These are phyloP conservation scores for Warburgia ugandensis DNA, from an alignment of 164 flowering plant genomes.

Conservation along the genomic window DNA sequence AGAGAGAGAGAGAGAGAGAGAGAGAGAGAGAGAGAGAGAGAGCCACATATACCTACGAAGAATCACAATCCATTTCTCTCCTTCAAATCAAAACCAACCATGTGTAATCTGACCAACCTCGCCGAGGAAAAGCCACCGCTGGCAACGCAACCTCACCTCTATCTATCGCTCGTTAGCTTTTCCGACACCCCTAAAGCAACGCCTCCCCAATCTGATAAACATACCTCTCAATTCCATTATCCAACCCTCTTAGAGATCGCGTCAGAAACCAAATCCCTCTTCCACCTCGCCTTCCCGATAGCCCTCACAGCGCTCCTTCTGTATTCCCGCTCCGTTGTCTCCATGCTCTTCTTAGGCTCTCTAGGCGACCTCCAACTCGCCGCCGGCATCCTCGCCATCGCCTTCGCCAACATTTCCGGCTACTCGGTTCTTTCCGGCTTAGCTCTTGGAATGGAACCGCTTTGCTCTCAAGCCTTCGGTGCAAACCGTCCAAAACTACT, in stretches of 20 bases:
- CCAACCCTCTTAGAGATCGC: conserved; percentile 29
- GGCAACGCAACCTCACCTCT: conserved; percentile 24
- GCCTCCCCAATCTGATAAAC: background rate
- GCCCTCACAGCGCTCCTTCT: conserved; percentile 60
- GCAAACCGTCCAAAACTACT: conserved; percentile 56
- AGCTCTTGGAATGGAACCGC: conserved; percentile 84
- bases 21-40: too few relatives aligned
- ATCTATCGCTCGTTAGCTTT: conserved; percentile 24
- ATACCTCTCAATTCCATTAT: conserved; percentile 6
- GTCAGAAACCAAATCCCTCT: conserved; percentile 42
- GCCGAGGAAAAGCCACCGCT: conserved; percentile 7
- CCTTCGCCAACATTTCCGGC: conserved; percentile 89
- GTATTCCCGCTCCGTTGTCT: conserved; percentile 67
- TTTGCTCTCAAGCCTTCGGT: conserved; percentile 87
- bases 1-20: too few relatives aligned
- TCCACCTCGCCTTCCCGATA: conserved; percentile 62
- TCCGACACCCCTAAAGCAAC: conserved; percentile 10
- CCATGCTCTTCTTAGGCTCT: conserved; percentile 82
- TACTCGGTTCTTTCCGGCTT: conserved; percentile 85
- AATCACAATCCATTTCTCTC: background rate
- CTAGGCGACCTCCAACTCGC: conserved; percentile 78
- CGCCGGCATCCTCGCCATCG: conserved; percentile 76
- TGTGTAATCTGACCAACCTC: conserved; percentile 7
- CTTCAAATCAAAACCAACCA: conserved; percentile 1
- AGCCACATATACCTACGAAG: too few relatives aligned